These are phyloP conservation scores for Immersiella caudata DNA, from an alignment of 495 filamentous ascomycete species.

Conservation along the genomic window DNA sequence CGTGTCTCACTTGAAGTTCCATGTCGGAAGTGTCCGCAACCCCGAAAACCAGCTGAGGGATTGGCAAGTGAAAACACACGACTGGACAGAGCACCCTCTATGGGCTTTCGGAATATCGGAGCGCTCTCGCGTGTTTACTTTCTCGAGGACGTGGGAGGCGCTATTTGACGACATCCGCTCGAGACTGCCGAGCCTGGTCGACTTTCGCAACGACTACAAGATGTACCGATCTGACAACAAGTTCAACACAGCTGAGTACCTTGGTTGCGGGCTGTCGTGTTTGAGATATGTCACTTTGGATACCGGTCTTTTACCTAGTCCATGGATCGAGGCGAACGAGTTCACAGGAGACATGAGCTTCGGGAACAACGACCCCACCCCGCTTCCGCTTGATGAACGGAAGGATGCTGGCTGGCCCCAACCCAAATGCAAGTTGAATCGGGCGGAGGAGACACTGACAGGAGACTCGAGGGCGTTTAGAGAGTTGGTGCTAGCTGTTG, in stretches of 20 bases:
- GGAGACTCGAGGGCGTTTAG: background rate
- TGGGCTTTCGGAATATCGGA: background rate
- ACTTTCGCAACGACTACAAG: background rate
- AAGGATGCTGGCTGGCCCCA: background rate
- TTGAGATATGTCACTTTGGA: background rate
- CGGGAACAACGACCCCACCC: background rate
- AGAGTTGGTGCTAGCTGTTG: background rate
- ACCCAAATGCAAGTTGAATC: background rate
- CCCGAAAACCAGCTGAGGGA: background rate
- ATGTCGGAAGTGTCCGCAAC: background rate
- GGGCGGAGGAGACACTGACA: background rate
- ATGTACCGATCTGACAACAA: background rate
- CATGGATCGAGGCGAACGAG: background rate
- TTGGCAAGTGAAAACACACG: background rate
- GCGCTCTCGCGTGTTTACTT: background rate
- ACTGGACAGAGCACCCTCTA: background rate
- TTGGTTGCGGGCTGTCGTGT: background rate
- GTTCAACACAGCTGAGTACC: background rate
- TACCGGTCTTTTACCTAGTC: conserved; percentile 3
- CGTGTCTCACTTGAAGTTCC: conserved; percentile 9
- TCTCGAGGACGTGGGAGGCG: conserved; percentile 10
- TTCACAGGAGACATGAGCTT: background rate
- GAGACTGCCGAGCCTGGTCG: background rate
- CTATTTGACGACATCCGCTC: conserved; percentile 6
- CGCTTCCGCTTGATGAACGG: background rate